Percentiles rank a stretch among this genome's conserved stretches.
Evolutionary conservation across 768 basidiomycete genomes (phyloP).

Genomic region (Tephrocybe rancida): DNA sequence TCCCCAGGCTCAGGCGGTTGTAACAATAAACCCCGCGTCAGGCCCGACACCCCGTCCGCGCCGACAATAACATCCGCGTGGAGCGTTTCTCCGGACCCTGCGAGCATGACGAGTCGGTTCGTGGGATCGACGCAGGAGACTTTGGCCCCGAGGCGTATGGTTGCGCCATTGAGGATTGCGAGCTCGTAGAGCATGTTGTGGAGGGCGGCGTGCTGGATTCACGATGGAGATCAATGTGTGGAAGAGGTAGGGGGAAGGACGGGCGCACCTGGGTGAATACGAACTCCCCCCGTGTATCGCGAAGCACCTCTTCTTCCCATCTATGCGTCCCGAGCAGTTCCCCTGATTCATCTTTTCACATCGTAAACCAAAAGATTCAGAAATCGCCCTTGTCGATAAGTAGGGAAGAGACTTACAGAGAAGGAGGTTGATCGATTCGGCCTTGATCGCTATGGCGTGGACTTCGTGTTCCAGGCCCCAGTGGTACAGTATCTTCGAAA

Average conservation of each 20-base stretch:
- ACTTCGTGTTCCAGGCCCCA: conserved; percentile 48
- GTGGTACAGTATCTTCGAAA: conserved; percentile 56
- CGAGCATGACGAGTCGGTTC: conserved; percentile 31
- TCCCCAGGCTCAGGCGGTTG: conserved; percentile 29
- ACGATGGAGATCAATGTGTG: background rate
- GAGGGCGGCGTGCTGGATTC: conserved; percentile 54
- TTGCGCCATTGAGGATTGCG: conserved; percentile 45
- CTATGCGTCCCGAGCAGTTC: conserved; percentile 47
- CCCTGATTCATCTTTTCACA: conserved; percentile 32
- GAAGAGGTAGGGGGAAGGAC: conserved; percentile 7
- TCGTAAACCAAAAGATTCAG: background rate
- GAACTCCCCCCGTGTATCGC: conserved; percentile 43
- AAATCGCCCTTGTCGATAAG: conserved; percentile 24
- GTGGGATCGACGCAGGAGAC: conserved; percentile 32
- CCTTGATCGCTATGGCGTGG: conserved; percentile 13
- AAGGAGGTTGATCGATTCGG: conserved; percentile 23
- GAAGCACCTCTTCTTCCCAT: conserved; percentile 56
- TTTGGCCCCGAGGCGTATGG: conserved; percentile 34
- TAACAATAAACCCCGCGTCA: conserved; percentile 30
- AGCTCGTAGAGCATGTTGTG: conserved; percentile 48
- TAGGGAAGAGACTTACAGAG: conserved; percentile 17
- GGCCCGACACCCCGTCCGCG: conserved; percentile 48
- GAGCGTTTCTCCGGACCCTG: conserved; percentile 43
- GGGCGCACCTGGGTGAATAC: conserved; percentile 39
- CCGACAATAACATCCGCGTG: conserved; percentile 56